phyloP scores from a whole-genome alignment of 176 grass and related monocot genomes.

The Puccinellia tenuiflora region DNA sequence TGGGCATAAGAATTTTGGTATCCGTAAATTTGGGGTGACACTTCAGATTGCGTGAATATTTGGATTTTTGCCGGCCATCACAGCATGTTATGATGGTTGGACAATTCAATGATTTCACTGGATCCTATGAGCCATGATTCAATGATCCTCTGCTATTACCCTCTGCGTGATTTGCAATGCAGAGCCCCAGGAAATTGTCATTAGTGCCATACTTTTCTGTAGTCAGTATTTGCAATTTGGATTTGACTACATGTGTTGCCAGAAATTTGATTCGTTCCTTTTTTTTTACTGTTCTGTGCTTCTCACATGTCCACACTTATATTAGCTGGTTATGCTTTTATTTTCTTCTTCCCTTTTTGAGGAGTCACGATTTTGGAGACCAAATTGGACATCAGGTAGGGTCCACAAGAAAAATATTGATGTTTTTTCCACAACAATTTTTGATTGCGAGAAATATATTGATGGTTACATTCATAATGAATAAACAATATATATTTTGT shows the following conservation, averaged over 20 bases:
- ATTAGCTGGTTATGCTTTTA: neutral
- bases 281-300: constrained; percentile 12
- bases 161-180: constrained; percentile 12
- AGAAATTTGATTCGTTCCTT: constrained; percentile 15
- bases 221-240: constrained; percentile 4
- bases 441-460: neutral
- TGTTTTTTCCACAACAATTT: neutral
- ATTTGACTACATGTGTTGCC: constrained; percentile 13
- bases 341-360: neutral
- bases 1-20: neutral
- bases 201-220: neutral
- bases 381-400: neutral
- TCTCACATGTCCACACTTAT: constrained; percentile 5
- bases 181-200: constrained; percentile 18
- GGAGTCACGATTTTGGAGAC: neutral
- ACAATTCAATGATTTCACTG: constrained; percentile 6
- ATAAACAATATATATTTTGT: neutral
- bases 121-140: neutral
- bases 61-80: constrained; percentile 1
- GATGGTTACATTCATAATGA: neutral
- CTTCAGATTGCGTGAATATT: neutral
- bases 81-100: neutral
- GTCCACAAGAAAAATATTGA: neutral
- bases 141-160: neutral
- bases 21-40: neutral